A percentile compares a stretch with the other conserved stretches of the same genome.
phyloP scores from a whole-genome alignment of 2,329 filamentous ascomycete genomes.

The Arthrobotrys sphaeroides region DNA sequence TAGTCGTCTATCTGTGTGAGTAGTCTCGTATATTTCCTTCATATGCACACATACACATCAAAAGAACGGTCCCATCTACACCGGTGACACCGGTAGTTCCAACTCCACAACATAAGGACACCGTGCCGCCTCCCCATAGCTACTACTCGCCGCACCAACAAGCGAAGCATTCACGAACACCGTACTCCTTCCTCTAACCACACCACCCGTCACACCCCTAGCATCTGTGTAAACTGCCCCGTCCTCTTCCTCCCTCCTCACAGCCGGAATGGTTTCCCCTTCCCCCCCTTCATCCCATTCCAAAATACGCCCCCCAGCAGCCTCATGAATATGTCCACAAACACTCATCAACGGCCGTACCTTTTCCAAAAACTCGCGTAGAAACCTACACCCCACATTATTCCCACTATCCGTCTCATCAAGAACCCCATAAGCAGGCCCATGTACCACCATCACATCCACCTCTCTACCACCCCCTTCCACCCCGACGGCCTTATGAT shows the following conservation, averaged over 20 bases:
- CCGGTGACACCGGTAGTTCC: conserved; percentile 14
- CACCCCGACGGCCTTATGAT: conserved; percentile 62
- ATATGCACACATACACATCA: neutral
- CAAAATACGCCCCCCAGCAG: conserved; percentile 71
- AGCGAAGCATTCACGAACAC: conserved; percentile 48
- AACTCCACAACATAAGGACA: conserved; percentile 39
- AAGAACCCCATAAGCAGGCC: conserved; percentile 70
- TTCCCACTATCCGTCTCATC: conserved; percentile 65
- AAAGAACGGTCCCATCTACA: neutral
- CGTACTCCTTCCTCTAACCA: conserved; percentile 22
- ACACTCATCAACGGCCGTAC: conserved; percentile 73
- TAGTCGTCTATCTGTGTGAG: too few species aligned
- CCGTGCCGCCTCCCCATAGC: conserved; percentile 21
- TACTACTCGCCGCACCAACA: conserved; percentile 18
- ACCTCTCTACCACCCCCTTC: neutral
- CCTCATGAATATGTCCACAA: conserved; percentile 79
- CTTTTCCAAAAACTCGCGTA: conserved; percentile 68
- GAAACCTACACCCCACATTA: conserved; percentile 69
- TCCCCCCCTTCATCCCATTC: conserved; percentile 67
- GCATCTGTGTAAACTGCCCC: conserved; percentile 25
- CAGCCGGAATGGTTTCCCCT: conserved; percentile 4
- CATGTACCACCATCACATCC: conserved; percentile 73
- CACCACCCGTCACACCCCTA: neutral
- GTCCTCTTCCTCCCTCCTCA: conserved; percentile 4
- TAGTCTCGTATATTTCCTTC: neutral